Evolutionary conservation across 2,329 filamentous ascomycete species (phyloP).

Genomic region (Beauveria sp.): DNA sequence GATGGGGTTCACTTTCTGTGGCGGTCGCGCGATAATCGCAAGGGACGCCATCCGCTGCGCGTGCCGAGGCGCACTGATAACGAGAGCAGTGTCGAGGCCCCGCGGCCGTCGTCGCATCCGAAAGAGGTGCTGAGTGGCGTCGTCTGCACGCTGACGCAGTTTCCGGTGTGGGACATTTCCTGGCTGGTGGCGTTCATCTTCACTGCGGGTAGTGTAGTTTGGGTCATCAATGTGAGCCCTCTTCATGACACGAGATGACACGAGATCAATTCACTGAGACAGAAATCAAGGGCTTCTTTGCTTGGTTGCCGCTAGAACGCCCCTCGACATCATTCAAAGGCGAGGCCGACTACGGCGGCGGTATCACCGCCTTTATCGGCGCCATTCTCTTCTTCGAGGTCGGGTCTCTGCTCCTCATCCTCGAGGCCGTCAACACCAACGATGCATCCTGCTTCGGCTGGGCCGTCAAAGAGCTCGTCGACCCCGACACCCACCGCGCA

Average conservation of each 20-base stretch:
- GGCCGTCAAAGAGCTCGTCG: slow-evolving; percentile 1
- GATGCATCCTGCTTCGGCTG: slow-evolving; percentile 8
- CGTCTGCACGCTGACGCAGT: neutral
- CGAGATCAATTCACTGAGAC: neutral
- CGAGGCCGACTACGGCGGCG: neutral
- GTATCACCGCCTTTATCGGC: slow-evolving; percentile 8
- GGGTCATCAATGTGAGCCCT: slow-evolving; percentile 2
- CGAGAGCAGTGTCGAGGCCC: neutral
- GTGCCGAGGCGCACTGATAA: neutral
- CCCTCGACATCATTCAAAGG: neutral
- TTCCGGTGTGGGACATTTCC: slow-evolving; percentile 9
- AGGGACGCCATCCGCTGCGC: slow-evolving; percentile 5
- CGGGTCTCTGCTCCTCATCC: neutral
- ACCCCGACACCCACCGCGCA: neutral
- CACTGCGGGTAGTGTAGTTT: neutral
- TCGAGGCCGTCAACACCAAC: slow-evolving; percentile 9
- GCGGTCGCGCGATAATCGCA: slow-evolving; percentile 10
- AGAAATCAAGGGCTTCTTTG: neutral
- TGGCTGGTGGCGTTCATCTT: slow-evolving; percentile 8
- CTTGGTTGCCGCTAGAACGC: neutral
- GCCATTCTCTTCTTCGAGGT: neutral
- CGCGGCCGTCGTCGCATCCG: neutral
- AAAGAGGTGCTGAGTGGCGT: neutral
- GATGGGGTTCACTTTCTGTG: neutral
- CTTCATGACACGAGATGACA: neutral